Conservation (phyloP, 2,329 filamentous ascomycete species). For the Xylaria sp. region DNA sequence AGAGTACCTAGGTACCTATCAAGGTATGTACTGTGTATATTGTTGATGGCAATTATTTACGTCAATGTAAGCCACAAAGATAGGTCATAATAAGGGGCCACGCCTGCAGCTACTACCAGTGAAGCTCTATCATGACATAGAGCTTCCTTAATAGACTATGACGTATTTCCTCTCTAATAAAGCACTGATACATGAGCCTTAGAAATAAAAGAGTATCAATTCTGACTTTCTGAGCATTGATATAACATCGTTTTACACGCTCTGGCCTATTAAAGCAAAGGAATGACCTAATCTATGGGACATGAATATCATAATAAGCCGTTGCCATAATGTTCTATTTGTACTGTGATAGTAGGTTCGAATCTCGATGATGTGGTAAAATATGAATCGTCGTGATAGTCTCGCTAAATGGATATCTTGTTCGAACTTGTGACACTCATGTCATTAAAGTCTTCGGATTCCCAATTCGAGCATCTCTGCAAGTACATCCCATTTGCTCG, state of each 20-base stretch:
- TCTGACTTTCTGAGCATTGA: no score
- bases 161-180: background rate
- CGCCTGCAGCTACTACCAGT: no score
- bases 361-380: slow-evolving; percentile 31
- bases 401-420: background rate
- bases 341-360: background rate
- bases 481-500: slow-evolving; percentile 79
- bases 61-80: slow-evolving; percentile 16
- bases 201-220: no score
- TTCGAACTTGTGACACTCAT: slow-evolving; percentile 2
- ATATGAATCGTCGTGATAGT: slow-evolving; percentile 1
- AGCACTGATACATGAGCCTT: no score
- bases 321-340: background rate
- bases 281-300: slow-evolving; percentile 12
- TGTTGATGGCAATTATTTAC: slow-evolving; percentile 17
- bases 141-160: background rate
- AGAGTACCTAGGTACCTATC: background rate
- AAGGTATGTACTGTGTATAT: background rate
- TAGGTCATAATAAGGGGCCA: background rate
- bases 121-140: background rate
- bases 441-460: slow-evolving; percentile 37
- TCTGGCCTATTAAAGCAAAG: background rate
- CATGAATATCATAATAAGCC: background rate
- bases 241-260: background rate
- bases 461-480: slow-evolving; percentile 79